phyloP scores from a whole-genome alignment of 2,329 filamentous ascomycete genomes.

The Ascochyta lentis region DNA sequence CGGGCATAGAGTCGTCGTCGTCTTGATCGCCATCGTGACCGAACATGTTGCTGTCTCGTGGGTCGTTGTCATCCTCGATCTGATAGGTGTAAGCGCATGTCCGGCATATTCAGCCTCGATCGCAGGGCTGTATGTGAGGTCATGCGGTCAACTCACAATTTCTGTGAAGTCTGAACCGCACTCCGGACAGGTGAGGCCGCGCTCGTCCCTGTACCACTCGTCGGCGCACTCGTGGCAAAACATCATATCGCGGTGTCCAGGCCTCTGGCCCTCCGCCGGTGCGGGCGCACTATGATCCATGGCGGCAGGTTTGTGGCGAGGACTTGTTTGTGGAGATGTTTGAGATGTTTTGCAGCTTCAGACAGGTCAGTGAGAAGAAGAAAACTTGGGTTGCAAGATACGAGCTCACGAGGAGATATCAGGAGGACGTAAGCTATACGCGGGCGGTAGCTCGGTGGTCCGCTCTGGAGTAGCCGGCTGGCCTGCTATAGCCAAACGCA shows the following conservation, averaged over 20 bases:
- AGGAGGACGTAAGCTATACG: constrained; percentile 16
- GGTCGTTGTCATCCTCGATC: constrained; percentile 67
- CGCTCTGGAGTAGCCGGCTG: constrained; percentile 20
- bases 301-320: constrained; percentile 11
- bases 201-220: constrained; percentile 80
- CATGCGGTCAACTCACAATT: constrained; percentile 68
- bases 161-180: constrained; percentile 83
- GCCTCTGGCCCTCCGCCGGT: constrained; percentile 18
- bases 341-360: constrained; percentile 5
- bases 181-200: constrained; percentile 74
- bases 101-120: not conserved
- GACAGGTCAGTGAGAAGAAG: constrained; percentile 11
- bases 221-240: constrained; percentile 83
- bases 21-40: constrained; percentile 39
- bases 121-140: constrained; percentile 14
- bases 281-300: constrained; percentile 23
- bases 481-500: constrained; percentile 26
- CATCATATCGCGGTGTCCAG: constrained; percentile 68
- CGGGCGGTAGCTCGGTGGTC: constrained; percentile 34
- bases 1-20: constrained; percentile 38
- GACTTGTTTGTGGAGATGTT: constrained; percentile 6
- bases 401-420: constrained; percentile 26
- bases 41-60: constrained; percentile 55
- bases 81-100: constrained; percentile 35
- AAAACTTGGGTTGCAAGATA: not conserved